These are phyloP conservation scores for Syzygium syzygioides DNA, from an alignment of 441 rosid species.

Conservation along the genomic window DNA sequence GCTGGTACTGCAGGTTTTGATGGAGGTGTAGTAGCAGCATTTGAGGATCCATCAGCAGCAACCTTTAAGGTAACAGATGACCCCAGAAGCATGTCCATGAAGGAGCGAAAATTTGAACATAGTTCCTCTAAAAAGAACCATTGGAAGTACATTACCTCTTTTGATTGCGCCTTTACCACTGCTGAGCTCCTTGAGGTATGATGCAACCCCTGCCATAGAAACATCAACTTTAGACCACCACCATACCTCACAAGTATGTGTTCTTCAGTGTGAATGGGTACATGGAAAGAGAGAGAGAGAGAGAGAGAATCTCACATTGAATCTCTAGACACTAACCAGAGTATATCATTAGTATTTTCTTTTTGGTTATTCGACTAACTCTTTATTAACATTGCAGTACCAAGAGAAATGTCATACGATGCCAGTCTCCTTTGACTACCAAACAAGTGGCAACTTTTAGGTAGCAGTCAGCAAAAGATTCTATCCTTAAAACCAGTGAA, in stretches of 20 bases:
- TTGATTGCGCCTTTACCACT: constrained; percentile 58
- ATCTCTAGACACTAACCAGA: not conserved
- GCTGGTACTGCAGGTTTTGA: constrained; percentile 24
- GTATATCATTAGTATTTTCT: not conserved
- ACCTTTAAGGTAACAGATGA: constrained; percentile 57
- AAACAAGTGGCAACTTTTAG: not conserved
- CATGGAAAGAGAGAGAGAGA: not conserved
- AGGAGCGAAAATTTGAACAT: constrained; percentile 25
- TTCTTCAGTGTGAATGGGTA: not conserved
- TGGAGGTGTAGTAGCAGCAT: constrained; percentile 35
- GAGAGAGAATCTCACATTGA: not conserved
- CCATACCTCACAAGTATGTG: not conserved
- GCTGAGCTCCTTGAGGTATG: constrained; percentile 28
- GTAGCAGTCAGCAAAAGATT: not conserved
- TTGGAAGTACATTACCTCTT: constrained; percentile 49
- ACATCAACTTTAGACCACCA: not conserved
- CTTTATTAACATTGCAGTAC: not conserved
- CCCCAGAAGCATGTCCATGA: constrained; percentile 40
- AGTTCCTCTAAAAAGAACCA: constrained; percentile 30
- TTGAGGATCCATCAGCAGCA: constrained; percentile 45
- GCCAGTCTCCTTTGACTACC: not conserved
- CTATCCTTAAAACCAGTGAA: not conserved
- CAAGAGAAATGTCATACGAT: not conserved
- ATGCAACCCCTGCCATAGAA: constrained; percentile 26
- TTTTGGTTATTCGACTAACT: not conserved